Conservation (phyloP, 2,329 filamentous ascomycete species). For the Helotiales sp. region DNA sequence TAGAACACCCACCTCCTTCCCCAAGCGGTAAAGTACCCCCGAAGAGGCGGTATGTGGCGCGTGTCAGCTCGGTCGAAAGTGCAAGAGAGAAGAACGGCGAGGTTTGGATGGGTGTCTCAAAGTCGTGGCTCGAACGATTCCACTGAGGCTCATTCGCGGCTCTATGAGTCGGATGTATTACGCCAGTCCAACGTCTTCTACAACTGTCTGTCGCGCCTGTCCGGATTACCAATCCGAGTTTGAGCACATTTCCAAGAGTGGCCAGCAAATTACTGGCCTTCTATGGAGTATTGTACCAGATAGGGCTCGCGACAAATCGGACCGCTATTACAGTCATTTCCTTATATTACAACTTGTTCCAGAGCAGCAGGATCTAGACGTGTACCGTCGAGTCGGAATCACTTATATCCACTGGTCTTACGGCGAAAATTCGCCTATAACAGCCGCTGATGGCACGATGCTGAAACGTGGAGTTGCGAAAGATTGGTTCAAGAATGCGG, state of each 20-base stretch:
- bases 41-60: neutral
- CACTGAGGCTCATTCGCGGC: neutral
- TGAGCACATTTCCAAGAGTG: neutral
- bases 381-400: neutral
- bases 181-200: neutral
- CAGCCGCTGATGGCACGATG: neutral
- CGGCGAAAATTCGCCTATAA: neutral
- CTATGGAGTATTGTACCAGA: neutral
- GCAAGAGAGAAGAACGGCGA: too few species aligned
- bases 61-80: neutral
- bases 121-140: neutral
- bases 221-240: neutral
- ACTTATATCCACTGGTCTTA: neutral
- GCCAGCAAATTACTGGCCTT: neutral
- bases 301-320: neutral
- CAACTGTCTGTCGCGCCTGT: neutral
- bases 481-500: neutral
- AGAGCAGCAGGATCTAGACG: neutral
- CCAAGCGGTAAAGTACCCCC: too few species aligned
- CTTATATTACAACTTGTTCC: neutral
- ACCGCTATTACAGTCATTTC: neutral
- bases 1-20: neutral
- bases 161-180: neutral
- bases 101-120: neutral
- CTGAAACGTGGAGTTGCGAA: neutral